Percentiles rank a stretch among this genome's conserved stretches.
Evolutionary conservation across 176 grass and related monocot species (phyloP).

Genomic region (Hordeum vulgare): MorexV3_pseudomolecules_assembly NC_058524.1:553896256-553896755

Average conservation of each 20-base stretch:
- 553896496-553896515: neutral
- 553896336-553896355: neutral
- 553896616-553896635: neutral
- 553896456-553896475: neutral
- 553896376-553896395: neutral
- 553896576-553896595: neutral
- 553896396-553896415: neutral
- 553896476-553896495: neutral
- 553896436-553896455: neutral
- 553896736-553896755: neutral
- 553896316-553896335: neutral
- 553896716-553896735: neutral
- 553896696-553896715: conserved; percentile 1
- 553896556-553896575: neutral
- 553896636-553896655: neutral
- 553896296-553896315: neutral
- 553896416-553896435: neutral
- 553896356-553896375: neutral
- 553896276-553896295: neutral
- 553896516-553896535: neutral
- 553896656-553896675: neutral
- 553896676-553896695: neutral
- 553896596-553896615: neutral
- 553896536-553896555: neutral
- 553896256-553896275: neutral